phyloP scores from a whole-genome alignment of 2,329 filamentous ascomycete species.

The Didymosphaeria variabile region DNA sequence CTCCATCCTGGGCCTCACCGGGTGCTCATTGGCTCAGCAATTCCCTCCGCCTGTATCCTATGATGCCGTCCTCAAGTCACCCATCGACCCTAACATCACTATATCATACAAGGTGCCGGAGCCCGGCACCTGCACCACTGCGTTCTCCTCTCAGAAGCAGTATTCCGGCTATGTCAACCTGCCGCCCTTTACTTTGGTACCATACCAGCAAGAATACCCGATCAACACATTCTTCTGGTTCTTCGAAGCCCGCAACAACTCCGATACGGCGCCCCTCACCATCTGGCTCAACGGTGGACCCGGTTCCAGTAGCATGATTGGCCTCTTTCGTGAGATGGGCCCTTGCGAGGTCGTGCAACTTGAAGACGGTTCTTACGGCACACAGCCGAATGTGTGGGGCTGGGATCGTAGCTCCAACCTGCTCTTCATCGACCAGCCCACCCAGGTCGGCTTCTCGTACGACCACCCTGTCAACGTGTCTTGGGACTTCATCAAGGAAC shows the following conservation, averaged over 20 bases:
- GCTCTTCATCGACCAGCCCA: conserved; percentile 70
- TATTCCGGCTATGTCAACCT: conserved; percentile 75
- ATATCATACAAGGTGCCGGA: conserved; percentile 73
- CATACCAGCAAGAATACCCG: conserved; percentile 44
- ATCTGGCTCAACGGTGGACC: conserved; percentile 74
- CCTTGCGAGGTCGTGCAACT: conserved; percentile 55
- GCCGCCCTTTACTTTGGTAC: conserved; percentile 59
- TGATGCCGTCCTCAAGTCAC: conserved; percentile 66
- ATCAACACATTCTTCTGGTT: conserved; percentile 71
- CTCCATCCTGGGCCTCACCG: conserved; percentile 21
- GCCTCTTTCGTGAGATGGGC: conserved; percentile 69
- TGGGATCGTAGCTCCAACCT: conserved; percentile 71
- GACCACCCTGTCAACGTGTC: conserved; percentile 67
- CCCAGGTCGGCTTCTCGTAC: conserved; percentile 74
- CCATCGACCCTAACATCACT: conserved; percentile 69
- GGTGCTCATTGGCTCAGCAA: conserved; percentile 49
- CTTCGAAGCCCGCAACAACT: conserved; percentile 65
- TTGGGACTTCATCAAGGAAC: conserved; percentile 43
- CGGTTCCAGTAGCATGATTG: conserved; percentile 70
- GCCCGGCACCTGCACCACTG: conserved; percentile 70
- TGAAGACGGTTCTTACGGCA: conserved; percentile 60
- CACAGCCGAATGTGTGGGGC: conserved; percentile 68
- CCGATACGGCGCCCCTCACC: conserved; percentile 62
- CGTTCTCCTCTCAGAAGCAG: conserved; percentile 71
- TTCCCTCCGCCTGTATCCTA: conserved; percentile 52